Conservation (phyloP, 441 rosid genomes). For the Erodium texanum region DNA sequence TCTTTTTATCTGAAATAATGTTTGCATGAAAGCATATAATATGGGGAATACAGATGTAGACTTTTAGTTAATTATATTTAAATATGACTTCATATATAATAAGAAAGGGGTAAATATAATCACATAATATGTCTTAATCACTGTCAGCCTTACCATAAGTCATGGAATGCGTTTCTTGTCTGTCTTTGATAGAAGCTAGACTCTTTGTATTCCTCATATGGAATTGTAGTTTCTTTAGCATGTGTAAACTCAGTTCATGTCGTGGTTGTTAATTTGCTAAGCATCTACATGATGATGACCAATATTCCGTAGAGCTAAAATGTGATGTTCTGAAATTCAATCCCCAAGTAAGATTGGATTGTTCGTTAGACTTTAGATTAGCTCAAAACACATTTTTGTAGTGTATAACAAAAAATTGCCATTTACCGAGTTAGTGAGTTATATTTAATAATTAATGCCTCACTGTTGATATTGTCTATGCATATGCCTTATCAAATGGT, state of each 20-base stretch:
- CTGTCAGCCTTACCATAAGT: not conserved
- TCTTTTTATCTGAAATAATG: not conserved
- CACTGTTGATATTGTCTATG: not conserved
- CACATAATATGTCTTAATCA: not conserved
- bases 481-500: not conserved
- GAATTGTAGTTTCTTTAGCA: not conserved
- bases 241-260: not conserved
- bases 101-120: not conserved
- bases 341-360: not conserved
- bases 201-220: not conserved
- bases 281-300: not conserved
- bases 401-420: not conserved
- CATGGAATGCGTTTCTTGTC: not conserved
- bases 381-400: not conserved
- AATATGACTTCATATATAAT: not conserved
- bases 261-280: constrained; percentile 2
- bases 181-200: not conserved
- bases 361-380: not conserved
- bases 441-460: not conserved
- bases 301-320: not conserved
- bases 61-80: not conserved
- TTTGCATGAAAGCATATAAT: not conserved
- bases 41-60: not conserved
- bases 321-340: not conserved
- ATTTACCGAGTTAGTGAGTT: not conserved